Percentiles rank a stretch among this genome's conserved stretches.
Evolutionary conservation across 371 early-diverging fungal genomes (phyloP).

Genomic region (Mucor ambiguus): DNA sequence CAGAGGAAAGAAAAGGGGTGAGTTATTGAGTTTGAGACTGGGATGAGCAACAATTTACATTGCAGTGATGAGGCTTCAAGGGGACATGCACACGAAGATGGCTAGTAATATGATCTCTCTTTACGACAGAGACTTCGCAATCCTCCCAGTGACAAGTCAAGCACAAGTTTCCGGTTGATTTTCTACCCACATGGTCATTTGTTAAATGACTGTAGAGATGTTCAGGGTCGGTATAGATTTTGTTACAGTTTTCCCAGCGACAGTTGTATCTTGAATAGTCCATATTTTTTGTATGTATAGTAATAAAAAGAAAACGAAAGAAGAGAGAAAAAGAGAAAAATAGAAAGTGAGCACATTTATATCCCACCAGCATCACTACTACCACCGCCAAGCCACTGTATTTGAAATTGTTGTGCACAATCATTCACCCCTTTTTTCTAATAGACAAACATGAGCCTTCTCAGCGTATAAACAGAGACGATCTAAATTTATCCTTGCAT

Average conservation of each 20-base stretch:
- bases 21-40: neutral
- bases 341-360: neutral
- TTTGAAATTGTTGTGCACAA: neutral
- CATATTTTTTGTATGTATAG: conserved; percentile 8
- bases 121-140: conserved; percentile 74
- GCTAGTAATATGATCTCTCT: conserved; percentile 94
- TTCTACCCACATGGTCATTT: conserved; percentile 91
- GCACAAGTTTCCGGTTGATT: conserved; percentile 86
- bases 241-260: conserved; percentile 55
- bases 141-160: conserved; percentile 87
- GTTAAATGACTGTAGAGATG: conserved; percentile 83
- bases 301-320: neutral
- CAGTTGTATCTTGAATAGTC: conserved; percentile 32
- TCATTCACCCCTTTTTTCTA: neutral
- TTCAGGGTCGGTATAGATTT: conserved; percentile 74
- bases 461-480: no score
- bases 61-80: conserved; percentile 86
- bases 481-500: no score
- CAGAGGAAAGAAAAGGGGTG: neutral
- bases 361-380: no score
- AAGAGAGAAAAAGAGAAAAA: neutral
- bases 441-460: neutral
- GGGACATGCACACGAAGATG: conserved; percentile 92
- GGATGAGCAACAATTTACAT: conserved; percentile 30
- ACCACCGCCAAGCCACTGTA: neutral